Base-by-base conservation (phyloP, 352 stramenopile genomes). In the Ophiocytium majus region DNA sequence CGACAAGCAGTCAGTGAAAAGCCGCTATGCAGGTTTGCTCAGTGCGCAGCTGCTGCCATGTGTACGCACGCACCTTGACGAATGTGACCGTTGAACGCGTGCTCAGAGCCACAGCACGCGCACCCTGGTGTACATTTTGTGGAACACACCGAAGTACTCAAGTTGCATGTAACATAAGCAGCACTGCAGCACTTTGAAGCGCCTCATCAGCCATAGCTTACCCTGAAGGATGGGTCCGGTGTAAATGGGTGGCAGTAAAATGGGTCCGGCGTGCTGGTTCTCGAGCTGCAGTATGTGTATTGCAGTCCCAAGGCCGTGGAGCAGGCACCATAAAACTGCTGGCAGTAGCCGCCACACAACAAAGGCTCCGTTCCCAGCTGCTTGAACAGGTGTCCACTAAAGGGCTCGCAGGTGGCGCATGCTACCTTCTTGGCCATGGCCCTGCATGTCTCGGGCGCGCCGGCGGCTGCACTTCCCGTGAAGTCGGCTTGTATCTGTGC, bases 311-410 rank as follows among this genome's bases (percentile, higher is more conserved):
- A 14, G 5, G 43, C 43, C 5, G 43, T 14, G 5, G 43, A 57
- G 43, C 43, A 57, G 43, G 43, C 43, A 14, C 5, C 43, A 14
- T 57, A 57, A 57, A 14, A 57, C 43, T 57, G 43, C 43, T 57
- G 43, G 43, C 43, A 57, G 43, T 14, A 57, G 5, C 5, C 14
- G 43, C 43, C 43, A 14, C 43, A 57, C 43, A 14, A 14, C 5
- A 57, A n/a, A 34, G 19, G n/a, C 0, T 63, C 79, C 10, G 28
- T 28, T 50, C 50, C 19, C 17, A 43, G 50, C 17, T 43, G 74
- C 50, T 83, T 14, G 14, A 57, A 83, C 0, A 83, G 37, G 50
- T 83, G 79, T 0, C 49, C 79, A 33, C 79, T 83, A 63, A 57
- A 83, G 10, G 79, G 43, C 10, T 33, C 76, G 79, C 79, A 83